Evolutionary conservation across 768 basidiomycete species (phyloP).

Genomic region (Mycena indigotica): DNA sequence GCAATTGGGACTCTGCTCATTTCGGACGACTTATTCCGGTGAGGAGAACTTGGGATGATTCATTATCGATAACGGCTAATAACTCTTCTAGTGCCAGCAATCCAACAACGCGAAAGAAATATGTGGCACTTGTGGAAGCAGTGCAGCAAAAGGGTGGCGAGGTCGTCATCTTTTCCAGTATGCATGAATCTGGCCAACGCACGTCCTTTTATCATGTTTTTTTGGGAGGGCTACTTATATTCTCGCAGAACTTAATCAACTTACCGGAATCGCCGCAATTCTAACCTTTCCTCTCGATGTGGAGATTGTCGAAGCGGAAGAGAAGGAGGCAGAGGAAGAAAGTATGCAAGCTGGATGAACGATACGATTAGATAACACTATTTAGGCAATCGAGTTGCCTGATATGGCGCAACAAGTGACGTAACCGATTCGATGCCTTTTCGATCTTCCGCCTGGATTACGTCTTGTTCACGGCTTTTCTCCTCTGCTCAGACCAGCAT

Average conservation of each 20-base stretch:
- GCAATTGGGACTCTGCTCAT: slow-evolving; percentile 94
- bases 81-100: slow-evolving; percentile 72
- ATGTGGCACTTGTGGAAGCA: slow-evolving; percentile 85
- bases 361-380: slow-evolving; percentile 24
- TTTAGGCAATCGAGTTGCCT: slow-evolving; percentile 1
- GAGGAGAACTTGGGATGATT: slow-evolving; percentile 20
- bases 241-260: slow-evolving; percentile 83
- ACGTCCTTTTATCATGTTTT: slow-evolving; percentile 34
- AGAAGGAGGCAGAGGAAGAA: slow-evolving; percentile 23
- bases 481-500: not conserved
- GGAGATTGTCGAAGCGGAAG: slow-evolving; percentile 80
- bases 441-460: not conserved
- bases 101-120: slow-evolving; percentile 74
- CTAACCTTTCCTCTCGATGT: slow-evolving; percentile 94
- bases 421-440: not conserved
- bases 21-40: slow-evolving; percentile 94
- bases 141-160: slow-evolving; percentile 89
- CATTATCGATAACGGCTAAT: not conserved
- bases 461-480: not conserved
- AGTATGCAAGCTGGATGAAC: slow-evolving; percentile 3
- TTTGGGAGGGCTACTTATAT: not conserved
- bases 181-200: slow-evolving; percentile 99
- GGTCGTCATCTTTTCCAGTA: slow-evolving; percentile 96
- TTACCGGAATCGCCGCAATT: slow-evolving; percentile 94
- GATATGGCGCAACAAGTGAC: not conserved